Evolutionary conservation across 2,329 filamentous ascomycete genomes (phyloP), one percentile per base, ranked within the genome.

Genomic region (Colletotrichum brevisporum): DNA sequence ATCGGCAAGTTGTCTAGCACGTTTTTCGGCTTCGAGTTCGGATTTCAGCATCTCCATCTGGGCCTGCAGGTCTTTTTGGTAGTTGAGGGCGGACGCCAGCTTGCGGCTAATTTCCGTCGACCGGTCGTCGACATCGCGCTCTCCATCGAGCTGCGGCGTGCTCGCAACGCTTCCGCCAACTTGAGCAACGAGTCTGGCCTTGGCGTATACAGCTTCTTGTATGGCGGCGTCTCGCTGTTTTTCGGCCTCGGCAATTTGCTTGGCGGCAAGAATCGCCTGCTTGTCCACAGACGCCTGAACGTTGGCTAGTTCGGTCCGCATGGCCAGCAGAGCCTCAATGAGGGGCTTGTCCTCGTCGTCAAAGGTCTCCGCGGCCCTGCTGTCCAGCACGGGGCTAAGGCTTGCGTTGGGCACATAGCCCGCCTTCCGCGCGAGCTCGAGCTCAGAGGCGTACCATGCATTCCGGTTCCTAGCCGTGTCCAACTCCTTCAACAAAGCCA

Each of bases 381-480:
- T 90, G 71, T 98, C 95, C 26, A 97, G 84, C 0, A 90, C 86
- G 15, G 94, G 90, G 75, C 89, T 93, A 27, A 90, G 87, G 1
- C 90, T 90, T 3, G 90, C 84, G 71, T 89, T 94, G 16, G 93
- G 88, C 6, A 90, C 87, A 76, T 98, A 99, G 5, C 96, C 96
- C 48, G 94, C 90, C 80, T 97, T 97, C 57, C 93, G 90, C 6
- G 96, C 97, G 71, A 99, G 84, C 67, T 97, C 94, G 53, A 99
- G 85, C 80, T 99, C 96, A 0, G 95, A 98, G 8, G 94, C 94
- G 79, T 97, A 98, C 96, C 96, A 99, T 0, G 95, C 95, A 80
- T 97, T 98, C 59, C 93, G 90, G 76, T 92, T 96, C 75, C 94
- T 93, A 4, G 91, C 88, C 9, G 90, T 86, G 77, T 99, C 95